Base-by-base conservation (phyloP, 257 asterid genomes). In the Scutellaria baicalensis region DNA sequence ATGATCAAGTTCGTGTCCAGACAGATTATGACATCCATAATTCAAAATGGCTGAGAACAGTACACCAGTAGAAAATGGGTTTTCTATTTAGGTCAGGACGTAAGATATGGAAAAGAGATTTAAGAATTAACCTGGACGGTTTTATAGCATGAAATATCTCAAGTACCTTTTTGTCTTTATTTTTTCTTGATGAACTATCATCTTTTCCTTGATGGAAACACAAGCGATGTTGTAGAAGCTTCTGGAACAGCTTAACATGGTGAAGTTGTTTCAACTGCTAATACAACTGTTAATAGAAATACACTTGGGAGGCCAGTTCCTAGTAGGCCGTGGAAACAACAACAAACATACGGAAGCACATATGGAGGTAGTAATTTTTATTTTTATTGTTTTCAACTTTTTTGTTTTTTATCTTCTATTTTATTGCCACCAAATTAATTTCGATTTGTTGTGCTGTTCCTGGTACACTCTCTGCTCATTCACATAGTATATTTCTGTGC, bases 201-300 rank as follows among this genome's bases (percentile, higher is more conserved):
- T 93, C 97, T 80, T 93, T 93, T 85, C 95, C 85, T 81, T 60
- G 70, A 90, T 35, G 99, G 97, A 31, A 89, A 81, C 75, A 93
- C 99, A 27, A 91, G 95, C 73, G 94, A 89, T 44, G 83, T 85
- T 55, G 99, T 93, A 14, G 99, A 89, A 84, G 89, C 96, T 50
- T 89, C 99, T 27, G 97, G 99, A 69, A 91, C 91, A 10, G 96
- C 97, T 42, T 88, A 82, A 61, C 96, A 96, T 17, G 98, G 96
- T 66, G 97, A 93, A 77, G 81, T 79, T 78, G 97, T 93, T 78
- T 71, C 95, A 48, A 60, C 88, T 6, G 74, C 93, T 39, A 85
- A 67, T 76, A 54, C 87, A 23, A 10, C 82, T 31, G 83, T 72
- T 59, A 87, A 78, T 71, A 71, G 75, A 61, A 69, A 76, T 70